A percentile compares a stretch with the other conserved stretches of the same genome.
Evolutionary conservation across 768 basidiomycete genomes (phyloP).

Genomic region (Pleurotus tuber-regium): DNA sequence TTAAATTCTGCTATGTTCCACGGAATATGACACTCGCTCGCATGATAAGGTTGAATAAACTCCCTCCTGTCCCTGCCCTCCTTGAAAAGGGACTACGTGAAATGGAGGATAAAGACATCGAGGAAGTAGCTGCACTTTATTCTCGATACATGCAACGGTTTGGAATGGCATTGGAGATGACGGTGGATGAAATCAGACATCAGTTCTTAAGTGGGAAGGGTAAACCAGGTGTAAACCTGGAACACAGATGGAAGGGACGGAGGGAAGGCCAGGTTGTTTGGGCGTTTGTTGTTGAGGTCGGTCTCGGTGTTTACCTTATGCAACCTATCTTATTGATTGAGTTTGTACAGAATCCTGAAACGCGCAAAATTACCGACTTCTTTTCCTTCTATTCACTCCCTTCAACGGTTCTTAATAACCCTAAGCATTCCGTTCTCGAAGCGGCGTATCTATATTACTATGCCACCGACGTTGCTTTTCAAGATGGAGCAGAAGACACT

Average conservation of each 20-base stretch:
- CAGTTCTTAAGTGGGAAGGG: constrained; percentile 88
- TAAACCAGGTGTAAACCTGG: constrained; percentile 46
- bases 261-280: constrained; percentile 82
- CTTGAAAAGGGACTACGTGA: constrained; percentile 68
- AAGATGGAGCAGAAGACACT: constrained; percentile 58
- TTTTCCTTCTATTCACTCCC: constrained; percentile 97
- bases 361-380: constrained; percentile 88
- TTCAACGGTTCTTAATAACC: constrained; percentile 81
- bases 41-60: constrained; percentile 74
- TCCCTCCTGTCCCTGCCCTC: constrained; percentile 43
- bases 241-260: constrained; percentile 43
- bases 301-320: constrained; percentile 13
- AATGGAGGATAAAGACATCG: constrained; percentile 80
- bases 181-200: constrained; percentile 77
- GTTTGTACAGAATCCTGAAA: constrained; percentile 67
- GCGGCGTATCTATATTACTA: constrained; percentile 98
- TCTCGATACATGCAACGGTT: constrained; percentile 81
- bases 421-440: constrained; percentile 73
- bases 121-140: constrained; percentile 68
- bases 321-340: neutral
- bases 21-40: constrained; percentile 88
- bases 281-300: constrained; percentile 94
- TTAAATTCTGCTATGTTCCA: constrained; percentile 86
- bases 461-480: constrained; percentile 74
- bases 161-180: constrained; percentile 75